Evolutionary conservation across 495 filamentous ascomycete species (phyloP).

Genomic region (Cercophora samala): DNA sequence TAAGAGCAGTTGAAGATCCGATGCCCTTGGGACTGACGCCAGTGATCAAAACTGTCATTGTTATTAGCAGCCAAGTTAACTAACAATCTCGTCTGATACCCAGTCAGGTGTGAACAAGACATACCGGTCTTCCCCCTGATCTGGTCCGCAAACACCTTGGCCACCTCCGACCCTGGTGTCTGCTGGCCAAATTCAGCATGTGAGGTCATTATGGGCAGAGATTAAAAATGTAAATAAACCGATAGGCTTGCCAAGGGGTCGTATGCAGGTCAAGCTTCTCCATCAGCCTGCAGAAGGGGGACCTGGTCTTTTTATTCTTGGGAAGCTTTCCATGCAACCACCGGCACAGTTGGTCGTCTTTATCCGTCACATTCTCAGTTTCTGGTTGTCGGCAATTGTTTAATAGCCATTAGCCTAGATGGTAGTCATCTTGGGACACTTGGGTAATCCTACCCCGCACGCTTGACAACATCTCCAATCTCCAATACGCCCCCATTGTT

Average conservation of each 20-base stretch:
- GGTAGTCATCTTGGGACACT: neutral
- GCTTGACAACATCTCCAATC: neutral
- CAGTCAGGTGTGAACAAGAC: neutral
- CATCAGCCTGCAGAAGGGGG: neutral
- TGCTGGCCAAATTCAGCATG: slow-evolving; percentile 43
- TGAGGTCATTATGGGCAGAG: slow-evolving; percentile 33
- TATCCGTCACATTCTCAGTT: neutral
- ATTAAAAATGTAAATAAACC: neutral
- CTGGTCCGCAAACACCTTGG: slow-evolving; percentile 38
- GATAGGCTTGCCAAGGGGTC: neutral
- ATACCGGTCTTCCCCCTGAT: slow-evolving; percentile 41
- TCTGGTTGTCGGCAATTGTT: neutral
- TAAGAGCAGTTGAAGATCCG: slow-evolving; percentile 50
- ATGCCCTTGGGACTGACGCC: slow-evolving; percentile 53
- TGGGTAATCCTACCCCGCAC: slow-evolving; percentile 1
- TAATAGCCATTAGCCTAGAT: neutral
- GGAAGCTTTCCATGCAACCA: neutral
- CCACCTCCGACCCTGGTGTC: slow-evolving; percentile 45
- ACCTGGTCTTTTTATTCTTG: neutral
- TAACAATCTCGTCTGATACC: no score
- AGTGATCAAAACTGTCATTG: slow-evolving; percentile 41
- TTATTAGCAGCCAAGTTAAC: neutral
- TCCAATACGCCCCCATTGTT: no score
- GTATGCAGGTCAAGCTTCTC: neutral
- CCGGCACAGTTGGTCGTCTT: neutral